Base-by-base conservation (phyloP, 2,329 filamentous ascomycete species). In the Colletotrichum tofieldiae region DNA sequence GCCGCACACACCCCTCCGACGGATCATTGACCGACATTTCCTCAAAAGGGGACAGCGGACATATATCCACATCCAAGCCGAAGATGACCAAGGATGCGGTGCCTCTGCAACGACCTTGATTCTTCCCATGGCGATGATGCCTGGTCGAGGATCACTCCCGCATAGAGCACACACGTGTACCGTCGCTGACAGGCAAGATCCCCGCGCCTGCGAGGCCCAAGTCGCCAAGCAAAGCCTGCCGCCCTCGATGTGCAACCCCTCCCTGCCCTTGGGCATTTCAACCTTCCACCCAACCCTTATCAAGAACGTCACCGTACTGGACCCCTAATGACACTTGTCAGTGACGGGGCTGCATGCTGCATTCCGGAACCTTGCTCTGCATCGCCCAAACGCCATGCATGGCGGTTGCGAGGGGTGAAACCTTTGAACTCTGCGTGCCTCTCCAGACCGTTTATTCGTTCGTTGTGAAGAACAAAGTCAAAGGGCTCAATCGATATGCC, bases 131-230 rank as follows among this genome's bases (percentile, higher is more conserved):
- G 43, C 5, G 37, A 23, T 29, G n/a, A 35, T 20, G 11, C 18
- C 23, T 32, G 35, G 35, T 41, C 39, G 58, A 45, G 29, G 39
- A 68, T 64, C 45, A 63, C n/a, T 32, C 26, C 55, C 63, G 37
- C 16, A 41, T 35, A 49, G 62, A 41, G 54, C 39, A 60, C 37
- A 55, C 52, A 71, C 62, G 67, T 71, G 56, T 61, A 49, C 55
- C 39, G 35, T 35, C 23, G 55, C 47, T 61, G 45, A 51, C 67
- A 71, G 55, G 67, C 63, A 43, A 56, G 62, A 71, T 61, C 67
- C 67, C 56, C 39, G 56, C 11, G 67, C 29, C 67, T 12, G n/a
- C 37, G 32, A 56, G n/a, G 35, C 54, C 54, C 54, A 41, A 26
- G 41, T 55, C 16, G n/a, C 39, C 56, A n/a, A 52, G 20, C 52